A percentile compares a stretch with the other conserved stretches of the same genome.
phyloP scores from a whole-genome alignment of 192 early-diverging fungal genomes.

The Gonapodya prolifera region DNA sequence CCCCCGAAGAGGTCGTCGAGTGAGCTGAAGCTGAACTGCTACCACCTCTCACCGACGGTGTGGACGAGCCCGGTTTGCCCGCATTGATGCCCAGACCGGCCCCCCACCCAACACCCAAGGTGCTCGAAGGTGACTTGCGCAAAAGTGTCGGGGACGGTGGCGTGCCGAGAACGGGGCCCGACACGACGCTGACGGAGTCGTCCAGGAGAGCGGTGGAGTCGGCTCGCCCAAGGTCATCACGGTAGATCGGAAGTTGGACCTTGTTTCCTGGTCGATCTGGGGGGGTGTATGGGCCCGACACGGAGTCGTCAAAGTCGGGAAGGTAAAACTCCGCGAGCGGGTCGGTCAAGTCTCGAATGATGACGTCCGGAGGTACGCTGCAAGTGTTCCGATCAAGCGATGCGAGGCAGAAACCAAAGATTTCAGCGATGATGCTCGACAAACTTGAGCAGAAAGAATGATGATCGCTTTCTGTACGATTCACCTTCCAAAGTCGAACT shows the following conservation, averaged over 20 bases:
- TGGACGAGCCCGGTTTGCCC: neutral
- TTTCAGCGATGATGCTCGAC: constrained; percentile 26
- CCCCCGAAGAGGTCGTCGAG: neutral
- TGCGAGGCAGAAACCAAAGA: constrained; percentile 32
- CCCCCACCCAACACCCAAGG: neutral
- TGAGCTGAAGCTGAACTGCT: neutral
- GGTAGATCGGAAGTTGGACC: neutral
- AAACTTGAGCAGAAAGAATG: constrained; percentile 26
- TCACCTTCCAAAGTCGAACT: constrained; percentile 34
- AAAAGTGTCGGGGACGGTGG: neutral
- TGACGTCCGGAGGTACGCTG: neutral
- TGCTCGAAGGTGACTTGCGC: neutral
- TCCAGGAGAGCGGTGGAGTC: neutral
- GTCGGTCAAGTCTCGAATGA: constrained; percentile 2
- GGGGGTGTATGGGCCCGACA: neutral
- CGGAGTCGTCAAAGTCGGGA: constrained; percentile 5
- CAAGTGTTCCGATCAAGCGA: neutral
- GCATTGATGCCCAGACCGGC: neutral
- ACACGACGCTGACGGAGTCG: neutral
- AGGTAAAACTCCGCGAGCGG: constrained; percentile 7
- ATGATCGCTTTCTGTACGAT: neutral
- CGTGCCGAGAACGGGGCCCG: neutral
- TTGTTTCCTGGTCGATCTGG: neutral
- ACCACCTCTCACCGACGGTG: neutral
- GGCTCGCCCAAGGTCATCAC: constrained; percentile 1